These are phyloP conservation scores for Rhododendron vialii DNA, from an alignment of 148 eudicot species.

Conservation along the genomic window DNA sequence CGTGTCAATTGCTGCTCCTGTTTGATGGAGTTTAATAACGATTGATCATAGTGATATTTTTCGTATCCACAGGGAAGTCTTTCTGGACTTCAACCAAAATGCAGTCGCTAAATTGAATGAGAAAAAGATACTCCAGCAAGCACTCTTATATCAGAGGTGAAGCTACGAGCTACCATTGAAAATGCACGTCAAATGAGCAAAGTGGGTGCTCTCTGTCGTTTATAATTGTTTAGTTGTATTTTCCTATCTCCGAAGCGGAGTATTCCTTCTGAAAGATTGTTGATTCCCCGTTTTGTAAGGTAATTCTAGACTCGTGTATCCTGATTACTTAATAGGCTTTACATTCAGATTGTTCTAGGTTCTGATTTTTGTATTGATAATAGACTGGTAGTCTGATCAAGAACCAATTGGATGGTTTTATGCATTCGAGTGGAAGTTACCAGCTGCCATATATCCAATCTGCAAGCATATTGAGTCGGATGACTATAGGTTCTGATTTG, in stretches of 20 bases:
- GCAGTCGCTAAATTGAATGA: slow-evolving; percentile 73
- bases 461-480: no score
- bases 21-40: background rate
- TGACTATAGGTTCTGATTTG: no score
- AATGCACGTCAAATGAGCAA: slow-evolving; percentile 82
- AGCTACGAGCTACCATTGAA: slow-evolving; percentile 70
- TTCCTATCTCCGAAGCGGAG: background rate
- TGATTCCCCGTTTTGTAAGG: background rate
- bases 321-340: no score
- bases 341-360: no score
- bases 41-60: background rate
- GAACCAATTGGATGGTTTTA: no score
- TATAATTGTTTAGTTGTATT: background rate
- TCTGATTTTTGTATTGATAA: no score
- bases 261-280: background rate
- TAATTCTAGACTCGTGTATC: no score
- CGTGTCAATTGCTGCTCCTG: background rate
- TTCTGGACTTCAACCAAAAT: slow-evolving; percentile 67
- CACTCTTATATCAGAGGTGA: slow-evolving; percentile 67
- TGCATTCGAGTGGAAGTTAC: no score
- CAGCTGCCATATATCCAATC: no score
- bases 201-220: slow-evolving; percentile 31
- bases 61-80: slow-evolving; percentile 61
- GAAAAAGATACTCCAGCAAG: slow-evolving; percentile 77
- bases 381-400: no score